Base-by-base conservation (phyloP, 1,284 basidiomycete genomes). In the Vanrija sp. region DNA sequence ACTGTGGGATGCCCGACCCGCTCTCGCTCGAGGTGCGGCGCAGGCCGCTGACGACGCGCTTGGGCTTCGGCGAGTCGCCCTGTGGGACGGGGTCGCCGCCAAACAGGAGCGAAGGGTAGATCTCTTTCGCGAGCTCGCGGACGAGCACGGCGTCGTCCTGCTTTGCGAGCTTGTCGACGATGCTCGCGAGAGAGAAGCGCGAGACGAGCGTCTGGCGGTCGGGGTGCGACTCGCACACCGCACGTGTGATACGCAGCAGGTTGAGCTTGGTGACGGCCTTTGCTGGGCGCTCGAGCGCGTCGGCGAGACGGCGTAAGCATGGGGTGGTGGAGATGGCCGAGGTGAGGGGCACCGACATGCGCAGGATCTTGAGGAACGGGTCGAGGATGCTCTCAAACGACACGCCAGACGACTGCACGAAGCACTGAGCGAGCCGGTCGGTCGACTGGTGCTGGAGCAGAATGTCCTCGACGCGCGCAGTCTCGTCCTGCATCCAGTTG, bases 321-420 rank as follows among this genome's bases (percentile, higher is more conserved):
- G 89, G 82, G 48, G 88, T 88, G 28, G 90, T 85, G 12, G 55
- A 51, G 55, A 98, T 82, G 25, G 85, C 84, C 28, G 89, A 82
- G 0, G 90, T 86, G 29, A 98, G 75, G 2, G 80, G 76, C 1
- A 82, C 82, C 0, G 93, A 96, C 7, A 91, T 75, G 34, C 93
- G 88, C 55, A 87, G 86, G 52, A 97, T 87, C 80, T 96, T 92
- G 66, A 91, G 82, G 77, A 90, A 75, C 12, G 92, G 91, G 60
- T 98, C 95, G 6, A 98, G 82, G 19, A 98, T 80, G 65, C 91
- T 92, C 75, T 98, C 95, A 72, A 98, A 98, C 1, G 91, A 93
- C 61, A 89, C 89, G 18, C 89, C 86, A 71, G 94, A 92, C 21
- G 91, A 86, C 5, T 85, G 83, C 46, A 90, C 86, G 73, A 98